phyloP scores from a whole-genome alignment of 2,329 filamentous ascomycete genomes.

The Cylindrodendrum hubeiense region DNA sequence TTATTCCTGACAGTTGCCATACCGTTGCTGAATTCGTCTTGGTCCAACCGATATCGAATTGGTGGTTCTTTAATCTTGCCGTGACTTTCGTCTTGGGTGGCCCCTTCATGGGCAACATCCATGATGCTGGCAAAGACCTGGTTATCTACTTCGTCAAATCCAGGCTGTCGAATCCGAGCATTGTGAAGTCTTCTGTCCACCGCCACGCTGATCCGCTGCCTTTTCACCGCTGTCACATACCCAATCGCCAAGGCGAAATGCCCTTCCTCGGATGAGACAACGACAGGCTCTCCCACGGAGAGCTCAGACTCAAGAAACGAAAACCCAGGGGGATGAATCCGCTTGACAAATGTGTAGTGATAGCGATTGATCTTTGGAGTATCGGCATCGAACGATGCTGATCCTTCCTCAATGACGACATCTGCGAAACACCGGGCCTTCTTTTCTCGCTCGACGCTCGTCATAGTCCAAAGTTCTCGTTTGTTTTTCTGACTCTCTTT shows the following conservation, averaged over 20 bases:
- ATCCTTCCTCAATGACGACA: conserved; percentile 84
- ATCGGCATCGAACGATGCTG: conserved; percentile 75
- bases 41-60: conserved; percentile 87
- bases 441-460: conserved; percentile 88
- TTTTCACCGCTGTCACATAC: conserved; percentile 83
- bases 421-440: conserved; percentile 91
- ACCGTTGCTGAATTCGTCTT: conserved; percentile 98
- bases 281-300: conserved; percentile 87
- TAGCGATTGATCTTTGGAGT: conserved; percentile 91
- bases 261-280: conserved; percentile 95
- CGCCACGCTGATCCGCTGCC: conserved; percentile 83
- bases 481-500: conserved; percentile 88
- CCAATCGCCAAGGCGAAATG: conserved; percentile 96
- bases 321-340: conserved; percentile 70
- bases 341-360: conserved; percentile 86
- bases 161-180: conserved; percentile 78
- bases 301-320: conserved; percentile 95
- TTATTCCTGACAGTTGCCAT: conserved; percentile 97
- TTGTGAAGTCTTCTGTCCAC: conserved; percentile 94
- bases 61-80: conserved; percentile 66
- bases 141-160: conserved; percentile 82
- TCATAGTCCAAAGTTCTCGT: conserved; percentile 95
- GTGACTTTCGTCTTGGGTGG: conserved; percentile 63
- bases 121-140: conserved; percentile 94
- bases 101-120: conserved; percentile 76